These are phyloP conservation scores for Alternaria ethzedia DNA, from an alignment of 2,329 filamentous ascomycete genomes.

Conservation along the genomic window DNA sequence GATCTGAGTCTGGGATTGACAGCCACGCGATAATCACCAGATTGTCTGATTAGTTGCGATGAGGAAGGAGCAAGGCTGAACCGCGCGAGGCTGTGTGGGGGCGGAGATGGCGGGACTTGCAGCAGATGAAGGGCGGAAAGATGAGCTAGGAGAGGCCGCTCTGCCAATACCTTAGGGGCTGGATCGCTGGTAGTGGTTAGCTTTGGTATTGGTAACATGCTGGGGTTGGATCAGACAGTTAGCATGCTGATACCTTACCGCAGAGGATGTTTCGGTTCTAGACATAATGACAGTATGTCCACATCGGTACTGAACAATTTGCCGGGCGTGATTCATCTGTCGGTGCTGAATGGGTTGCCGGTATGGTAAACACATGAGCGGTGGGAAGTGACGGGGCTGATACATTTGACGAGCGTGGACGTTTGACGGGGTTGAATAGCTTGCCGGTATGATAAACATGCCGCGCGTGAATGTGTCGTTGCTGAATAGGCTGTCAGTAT, in stretches of 20 bases:
- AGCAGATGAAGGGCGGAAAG: background rate
- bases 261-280: too few species aligned
- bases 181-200: background rate
- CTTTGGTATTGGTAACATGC: background rate
- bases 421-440: background rate
- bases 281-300: too few species aligned
- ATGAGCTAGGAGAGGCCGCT: background rate
- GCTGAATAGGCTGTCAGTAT: background rate
- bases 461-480: background rate
- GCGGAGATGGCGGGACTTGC: background rate
- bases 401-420: background rate
- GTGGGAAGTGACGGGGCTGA: background rate
- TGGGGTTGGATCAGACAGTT: background rate
- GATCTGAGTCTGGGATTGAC: background rate
- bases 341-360: background rate
- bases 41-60: background rate
- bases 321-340: background rate
- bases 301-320: background rate
- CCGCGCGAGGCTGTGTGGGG: background rate
- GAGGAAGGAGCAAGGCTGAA: background rate
- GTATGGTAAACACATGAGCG: background rate
- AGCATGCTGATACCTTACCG: background rate
- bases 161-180: background rate
- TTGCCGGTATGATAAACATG: background rate
- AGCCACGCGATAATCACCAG: background rate